phyloP scores from a whole-genome alignment of 2,329 filamentous ascomycete species.

The Zarea fungicola region DNA sequence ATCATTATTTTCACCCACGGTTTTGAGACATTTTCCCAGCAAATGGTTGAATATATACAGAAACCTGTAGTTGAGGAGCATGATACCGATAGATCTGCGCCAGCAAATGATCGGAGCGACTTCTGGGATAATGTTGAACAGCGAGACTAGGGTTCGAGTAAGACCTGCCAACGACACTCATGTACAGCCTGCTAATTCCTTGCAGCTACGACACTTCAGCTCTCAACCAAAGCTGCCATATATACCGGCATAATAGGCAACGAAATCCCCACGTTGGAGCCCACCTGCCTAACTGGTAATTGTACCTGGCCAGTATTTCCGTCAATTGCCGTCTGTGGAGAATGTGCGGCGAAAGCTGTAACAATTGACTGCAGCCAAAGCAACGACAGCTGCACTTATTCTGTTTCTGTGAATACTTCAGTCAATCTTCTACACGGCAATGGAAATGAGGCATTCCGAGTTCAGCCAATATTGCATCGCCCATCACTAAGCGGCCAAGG shows the following conservation, averaged over 20 bases:
- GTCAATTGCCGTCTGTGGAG: conserved; percentile 31
- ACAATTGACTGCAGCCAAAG: conserved; percentile 18
- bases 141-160: conserved; percentile 16
- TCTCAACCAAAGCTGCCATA: conserved; percentile 34
- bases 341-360: conserved; percentile 21
- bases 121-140: conserved; percentile 29
- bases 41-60: conserved; percentile 31
- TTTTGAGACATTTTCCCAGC: conserved; percentile 35
- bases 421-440: conserved; percentile 19
- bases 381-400: conserved; percentile 24
- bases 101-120: conserved; percentile 28
- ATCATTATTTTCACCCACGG: conserved; percentile 31
- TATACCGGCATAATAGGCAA: conserved; percentile 32
- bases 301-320: conserved; percentile 34
- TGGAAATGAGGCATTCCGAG: conserved; percentile 25
- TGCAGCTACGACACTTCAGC: conserved; percentile 19
- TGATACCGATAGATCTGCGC: conserved; percentile 17
- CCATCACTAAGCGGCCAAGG: conserved; percentile 15
- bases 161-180: background rate
- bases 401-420: conserved; percentile 24
- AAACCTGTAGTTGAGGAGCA: conserved; percentile 20
- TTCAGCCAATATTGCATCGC: conserved; percentile 20
- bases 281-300: conserved; percentile 27
- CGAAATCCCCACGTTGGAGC: conserved; percentile 22
- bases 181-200: background rate